Base-by-base conservation (phyloP, 2,329 filamentous ascomycete genomes). In the Trichoderma hamatum region DNA sequence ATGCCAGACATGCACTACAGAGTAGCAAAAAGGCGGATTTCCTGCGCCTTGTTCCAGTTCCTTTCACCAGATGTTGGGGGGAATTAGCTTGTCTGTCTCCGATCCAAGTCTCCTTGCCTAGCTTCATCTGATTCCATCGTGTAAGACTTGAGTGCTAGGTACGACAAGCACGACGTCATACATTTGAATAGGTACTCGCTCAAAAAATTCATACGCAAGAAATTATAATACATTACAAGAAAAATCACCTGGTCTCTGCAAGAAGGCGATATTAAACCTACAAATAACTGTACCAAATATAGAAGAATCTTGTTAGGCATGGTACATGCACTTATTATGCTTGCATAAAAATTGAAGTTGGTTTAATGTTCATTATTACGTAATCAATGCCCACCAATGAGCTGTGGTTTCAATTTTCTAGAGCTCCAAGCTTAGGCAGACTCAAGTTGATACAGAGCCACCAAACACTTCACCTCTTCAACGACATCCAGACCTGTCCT, bases 371-470 rank as follows among this genome's bases (percentile, higher is more conserved):
- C 6, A 3, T 0, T 54, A 19, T 67, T 67, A 67, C 54, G 16
- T 67, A 67, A 67, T 36, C 54, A 14, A 36, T 28, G 16, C 54
- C 54, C 64, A 26, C 64, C 39, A 67, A 67, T 67, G 21, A 26
- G 13, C 64, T 6, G n/a, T 21, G 10, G 36, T 51, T 10, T 67
- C 64, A 67, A 59, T 36, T 59, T 67, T 59, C 54, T 24, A 51
- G 46, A 67, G 64, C 64, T 59, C 28, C 36, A 55, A 59, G 21
- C 21, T 34, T 36, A 51, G 54, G 39, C 54, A 59, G 64, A 30
- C 28, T 67, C 54, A 19, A 11, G 28, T 24, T 16, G 24, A 46
- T n/a, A 19, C 13, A 30, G 28, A 58, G 49, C 46, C 46, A 28
- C 54, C 11, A n/a, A n/a, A n/a, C n/a, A 30, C 11, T 26, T 39